Evolutionary conservation across 2,329 filamentous ascomycete genomes (phyloP).

Genomic region (Aspergillus melleus): DNA sequence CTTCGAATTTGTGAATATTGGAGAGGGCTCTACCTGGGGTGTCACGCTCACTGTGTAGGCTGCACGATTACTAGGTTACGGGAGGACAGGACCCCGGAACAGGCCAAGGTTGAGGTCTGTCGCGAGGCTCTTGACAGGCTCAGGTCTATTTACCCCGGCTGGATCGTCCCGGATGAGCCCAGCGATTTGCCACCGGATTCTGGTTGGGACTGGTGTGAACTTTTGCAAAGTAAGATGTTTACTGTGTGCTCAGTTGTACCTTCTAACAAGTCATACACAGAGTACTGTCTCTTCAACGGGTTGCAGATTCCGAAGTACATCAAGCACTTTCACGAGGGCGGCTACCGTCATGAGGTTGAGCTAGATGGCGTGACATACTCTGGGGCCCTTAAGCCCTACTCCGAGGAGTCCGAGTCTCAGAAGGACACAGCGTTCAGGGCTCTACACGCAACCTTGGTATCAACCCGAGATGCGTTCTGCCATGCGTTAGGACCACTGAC

Average conservation of each 20-base stretch:
- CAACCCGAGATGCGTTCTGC: conserved; percentile 1
- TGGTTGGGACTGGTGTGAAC: conserved; percentile 29
- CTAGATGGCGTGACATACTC: conserved; percentile 22
- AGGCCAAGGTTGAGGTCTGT: conserved; percentile 27
- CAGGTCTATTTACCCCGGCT: conserved; percentile 22
- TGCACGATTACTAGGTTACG: conserved; percentile 22
- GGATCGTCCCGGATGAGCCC: conserved; percentile 31
- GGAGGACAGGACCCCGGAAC: conserved; percentile 10
- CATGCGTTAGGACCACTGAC: conserved; percentile 7
- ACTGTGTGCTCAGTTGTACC: not conserved
- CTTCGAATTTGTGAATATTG: conserved; percentile 23
- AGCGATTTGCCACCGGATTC: conserved; percentile 11
- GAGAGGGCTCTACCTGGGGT: conserved; percentile 19
- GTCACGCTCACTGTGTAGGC: conserved; percentile 32
- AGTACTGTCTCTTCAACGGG: conserved; percentile 23
- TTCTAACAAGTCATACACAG: conserved; percentile 12
- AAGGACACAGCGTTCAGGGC: conserved; percentile 31
- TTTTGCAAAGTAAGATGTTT: conserved; percentile 28
- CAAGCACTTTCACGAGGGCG: conserved; percentile 21
- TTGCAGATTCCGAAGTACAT: conserved; percentile 22
- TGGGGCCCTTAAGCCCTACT: conserved; percentile 20
- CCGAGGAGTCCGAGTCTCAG: conserved; percentile 25
- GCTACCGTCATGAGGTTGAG: conserved; percentile 29
- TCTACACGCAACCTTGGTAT: conserved; percentile 25
- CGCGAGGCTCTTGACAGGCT: conserved; percentile 28